Evolutionary conservation across 1,284 basidiomycete species (phyloP).

Genomic region (Meripilus lineatus): DNA sequence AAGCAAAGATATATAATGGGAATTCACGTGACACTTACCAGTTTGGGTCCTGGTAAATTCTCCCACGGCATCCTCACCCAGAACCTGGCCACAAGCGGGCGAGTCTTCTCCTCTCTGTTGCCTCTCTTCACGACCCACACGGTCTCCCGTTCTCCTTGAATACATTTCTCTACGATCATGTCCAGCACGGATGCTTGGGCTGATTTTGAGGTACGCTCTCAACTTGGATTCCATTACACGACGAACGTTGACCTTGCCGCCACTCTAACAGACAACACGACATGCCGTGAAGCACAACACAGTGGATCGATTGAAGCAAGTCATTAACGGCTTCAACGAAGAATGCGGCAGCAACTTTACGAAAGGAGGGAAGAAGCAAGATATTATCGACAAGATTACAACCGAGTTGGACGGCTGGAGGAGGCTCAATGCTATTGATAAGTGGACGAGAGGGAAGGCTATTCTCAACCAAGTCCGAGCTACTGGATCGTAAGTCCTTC

Average conservation of each 20-base stretch:
- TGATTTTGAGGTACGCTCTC: conserved; percentile 53
- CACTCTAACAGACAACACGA: conserved; percentile 36
- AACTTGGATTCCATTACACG: conserved; percentile 10
- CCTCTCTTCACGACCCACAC: too few relatives aligned
- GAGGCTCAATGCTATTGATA: conserved; percentile 46
- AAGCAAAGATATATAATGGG: background rate
- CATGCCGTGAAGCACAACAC: conserved; percentile 52
- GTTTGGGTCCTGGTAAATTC: too few relatives aligned
- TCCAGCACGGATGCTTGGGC: conserved; percentile 46
- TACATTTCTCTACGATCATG: conserved; percentile 26
- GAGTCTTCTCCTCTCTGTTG: too few relatives aligned
- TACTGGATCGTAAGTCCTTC: conserved; percentile 51
- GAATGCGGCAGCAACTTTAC: conserved; percentile 62
- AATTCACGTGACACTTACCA: conserved; percentile 1
- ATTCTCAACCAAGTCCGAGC: conserved; percentile 58
- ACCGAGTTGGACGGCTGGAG: conserved; percentile 56
- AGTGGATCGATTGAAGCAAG: conserved; percentile 76
- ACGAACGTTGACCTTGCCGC: conserved; percentile 11
- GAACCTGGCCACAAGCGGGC: too few relatives aligned
- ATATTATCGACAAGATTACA: conserved; percentile 71
- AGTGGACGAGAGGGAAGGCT: conserved; percentile 60
- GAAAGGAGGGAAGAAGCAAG: conserved; percentile 81
- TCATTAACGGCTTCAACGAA: conserved; percentile 68
- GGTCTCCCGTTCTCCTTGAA: background rate
- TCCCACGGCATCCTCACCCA: too few relatives aligned